These are phyloP conservation scores for Venturia aucupariae DNA, from an alignment of 2,329 filamentous ascomycete species.

Conservation along the genomic window DNA sequence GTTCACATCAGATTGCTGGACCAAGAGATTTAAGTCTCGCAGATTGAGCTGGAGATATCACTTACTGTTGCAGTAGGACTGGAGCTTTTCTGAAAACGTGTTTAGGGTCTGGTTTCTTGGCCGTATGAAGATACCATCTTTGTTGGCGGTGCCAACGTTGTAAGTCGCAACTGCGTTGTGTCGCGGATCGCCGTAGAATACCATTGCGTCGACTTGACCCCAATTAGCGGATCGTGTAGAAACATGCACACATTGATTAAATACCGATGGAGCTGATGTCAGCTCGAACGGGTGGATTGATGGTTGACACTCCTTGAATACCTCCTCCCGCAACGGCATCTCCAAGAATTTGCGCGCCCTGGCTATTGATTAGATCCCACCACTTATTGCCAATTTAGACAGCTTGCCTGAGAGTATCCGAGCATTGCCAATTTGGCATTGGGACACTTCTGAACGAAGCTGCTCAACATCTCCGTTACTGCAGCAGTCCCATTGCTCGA, in stretches of 20 bases:
- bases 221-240: neutral
- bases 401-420: neutral
- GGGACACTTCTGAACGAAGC: conserved; percentile 5
- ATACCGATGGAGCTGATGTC: conserved; percentile 2
- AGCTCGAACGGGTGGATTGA: neutral
- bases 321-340: conserved; percentile 8
- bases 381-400: neutral
- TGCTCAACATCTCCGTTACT: neutral
- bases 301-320: conserved; percentile 1
- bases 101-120: neutral
- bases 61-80: conserved; percentile 4
- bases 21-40: neutral
- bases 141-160: conserved; percentile 1
- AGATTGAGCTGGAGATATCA: neutral
- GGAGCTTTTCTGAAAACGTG: neutral
- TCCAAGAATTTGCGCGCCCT: conserved; percentile 4
- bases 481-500: neutral
- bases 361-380: neutral
- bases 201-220: neutral
- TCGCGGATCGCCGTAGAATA: conserved; percentile 2
- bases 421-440: neutral
- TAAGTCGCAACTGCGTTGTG: neutral
- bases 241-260: neutral
- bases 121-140: neutral
- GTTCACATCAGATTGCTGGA: neutral